Base-by-base conservation (phyloP, 306 rosid genomes). In the Phaseolus lunatus region DNA sequence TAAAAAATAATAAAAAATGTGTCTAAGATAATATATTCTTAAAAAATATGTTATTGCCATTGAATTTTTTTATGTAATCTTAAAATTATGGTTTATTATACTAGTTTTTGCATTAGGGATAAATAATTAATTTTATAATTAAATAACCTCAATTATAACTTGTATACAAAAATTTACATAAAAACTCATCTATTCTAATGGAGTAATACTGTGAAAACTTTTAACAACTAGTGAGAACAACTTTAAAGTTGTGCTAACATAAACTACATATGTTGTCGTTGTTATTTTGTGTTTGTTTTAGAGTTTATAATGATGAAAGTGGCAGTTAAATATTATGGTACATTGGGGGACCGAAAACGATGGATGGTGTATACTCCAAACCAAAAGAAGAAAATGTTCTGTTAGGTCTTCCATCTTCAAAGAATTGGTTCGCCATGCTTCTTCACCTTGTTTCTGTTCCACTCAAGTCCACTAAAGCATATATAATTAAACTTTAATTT, bases 311-410 rank as follows among this genome's bases (percentile, higher is more conserved):
- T 45, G 0, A 3, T 15, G 79, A 54, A 27, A 73, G 62, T 73
- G 70, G 75, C 5, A 29, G 75, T 19, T 80, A 64, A 20, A 45
- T 3, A 44, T 5, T 5, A 71, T 20, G 5, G 70, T 7, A 66
- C 23, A 22, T 10, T 4, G 45, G 56, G 47, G 50, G 67, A 72
- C 67, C 62, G 14, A 26, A 76, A 82, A 48, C 26, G 57, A 77
- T 35, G 63, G 50, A 58, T 57, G 68, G 41, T 73, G 22, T 23
- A 44, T 3, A 13, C 48, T 52, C 9, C 67, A 61, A 72, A 79
- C 66, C 65, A 57, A 50, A 56, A 58, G 13, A 14, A 9, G 20
- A 20, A 29, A 27, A 15, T 63, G 62, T 14, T 39, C 14, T 59
- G 22, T 29, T 29, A 59, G 22, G 41, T 22, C 43, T 22, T 76